Evolutionary conservation across 2,329 filamentous ascomycete species (phyloP).

Genomic region (Fusarium sp.): DNA sequence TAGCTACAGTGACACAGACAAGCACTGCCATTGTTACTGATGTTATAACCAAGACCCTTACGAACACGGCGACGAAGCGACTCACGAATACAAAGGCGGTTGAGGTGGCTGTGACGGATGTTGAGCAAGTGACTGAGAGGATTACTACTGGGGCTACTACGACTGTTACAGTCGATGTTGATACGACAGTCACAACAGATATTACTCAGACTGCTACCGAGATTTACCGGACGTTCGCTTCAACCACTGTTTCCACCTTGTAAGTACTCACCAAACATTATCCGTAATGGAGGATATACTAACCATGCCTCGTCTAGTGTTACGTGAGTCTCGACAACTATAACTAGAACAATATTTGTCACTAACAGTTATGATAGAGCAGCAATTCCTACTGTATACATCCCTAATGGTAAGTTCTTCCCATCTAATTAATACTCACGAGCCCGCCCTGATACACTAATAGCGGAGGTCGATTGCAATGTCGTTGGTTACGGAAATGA

Average conservation of each 20-base stretch:
- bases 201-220: neutral
- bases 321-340: neutral
- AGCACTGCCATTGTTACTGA: neutral
- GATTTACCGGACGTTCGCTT: too few relatives aligned
- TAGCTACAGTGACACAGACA: neutral
- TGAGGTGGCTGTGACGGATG: neutral
- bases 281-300: neutral
- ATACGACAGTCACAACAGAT: neutral
- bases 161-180: neutral
- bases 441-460: accelerated
- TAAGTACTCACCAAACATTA: neutral
- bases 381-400: neutral
- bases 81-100: neutral
- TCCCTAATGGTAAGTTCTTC: neutral
- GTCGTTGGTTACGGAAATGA: neutral
- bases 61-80: neutral
- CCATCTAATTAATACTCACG: accelerated
- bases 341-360: accelerated
- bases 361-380: neutral
- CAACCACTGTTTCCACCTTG: neutral
- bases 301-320: neutral
- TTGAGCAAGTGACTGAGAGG: neutral
- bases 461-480: neutral
- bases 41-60: neutral
- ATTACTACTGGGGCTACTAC: neutral